A percentile compares a stretch with the other conserved stretches of the same genome.
Conservation (phyloP, 2,329 filamentous ascomycete genomes). For the Aspergillus vadensis region DNA sequence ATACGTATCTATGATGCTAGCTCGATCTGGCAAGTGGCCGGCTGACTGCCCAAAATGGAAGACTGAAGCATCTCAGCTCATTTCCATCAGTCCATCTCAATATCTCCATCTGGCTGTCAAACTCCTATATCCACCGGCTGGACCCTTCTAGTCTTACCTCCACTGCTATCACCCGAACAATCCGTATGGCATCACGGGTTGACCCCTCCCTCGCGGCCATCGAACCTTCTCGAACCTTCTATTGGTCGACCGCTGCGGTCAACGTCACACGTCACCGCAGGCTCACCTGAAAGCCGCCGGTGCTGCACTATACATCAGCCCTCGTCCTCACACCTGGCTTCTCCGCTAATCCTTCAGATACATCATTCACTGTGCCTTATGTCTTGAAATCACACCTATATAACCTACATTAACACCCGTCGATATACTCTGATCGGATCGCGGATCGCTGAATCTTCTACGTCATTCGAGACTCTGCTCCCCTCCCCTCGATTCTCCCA, state of each 20-base stretch:
- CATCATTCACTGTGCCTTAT: not conserved
- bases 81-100: too few relatives aligned
- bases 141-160: not conserved
- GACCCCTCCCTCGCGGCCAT: not conserved
- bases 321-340: not conserved
- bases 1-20: not conserved
- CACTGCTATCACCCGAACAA: not conserved
- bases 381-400: not conserved
- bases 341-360: not conserved
- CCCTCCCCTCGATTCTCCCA: slow-evolving; percentile 8
- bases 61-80: too few relatives aligned
- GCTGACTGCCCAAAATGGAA: too few relatives aligned
- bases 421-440: slow-evolving; percentile 6
- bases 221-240: slow-evolving; percentile 45
- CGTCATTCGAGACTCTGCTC: slow-evolving; percentile 35
- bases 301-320: not conserved
- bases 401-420: not conserved
- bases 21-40: too few relatives aligned
- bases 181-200: not conserved
- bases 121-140: too few relatives aligned
- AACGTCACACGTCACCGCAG: slow-evolving; percentile 38
- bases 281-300: slow-evolving; percentile 20
- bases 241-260: slow-evolving; percentile 22
- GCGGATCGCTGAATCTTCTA: slow-evolving; percentile 34
- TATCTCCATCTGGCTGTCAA: too few relatives aligned